Conservation (phyloP, 768 basidiomycete species). For the Leccinum disarticulatum region DNA sequence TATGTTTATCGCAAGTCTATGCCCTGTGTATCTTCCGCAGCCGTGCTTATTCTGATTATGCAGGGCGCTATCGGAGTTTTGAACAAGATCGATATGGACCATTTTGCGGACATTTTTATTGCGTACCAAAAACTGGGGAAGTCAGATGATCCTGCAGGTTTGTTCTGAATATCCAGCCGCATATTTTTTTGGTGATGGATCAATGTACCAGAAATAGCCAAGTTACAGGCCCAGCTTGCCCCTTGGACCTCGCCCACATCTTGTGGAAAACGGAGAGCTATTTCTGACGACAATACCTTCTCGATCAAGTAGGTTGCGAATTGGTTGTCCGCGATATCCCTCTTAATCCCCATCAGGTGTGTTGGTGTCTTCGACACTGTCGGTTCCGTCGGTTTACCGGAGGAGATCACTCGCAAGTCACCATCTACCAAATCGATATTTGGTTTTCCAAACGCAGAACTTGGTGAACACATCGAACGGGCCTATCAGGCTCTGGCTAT, state of each 20-base stretch:
- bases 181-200: background rate
- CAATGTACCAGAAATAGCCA: constrained; percentile 32
- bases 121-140: constrained; percentile 63
- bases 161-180: background rate
- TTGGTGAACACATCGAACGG: constrained; percentile 62
- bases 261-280: constrained; percentile 52
- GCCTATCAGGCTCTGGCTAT: constrained; percentile 73
- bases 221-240: constrained; percentile 44
- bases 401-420: constrained; percentile 52
- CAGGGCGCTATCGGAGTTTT: constrained; percentile 74
- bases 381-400: constrained; percentile 69
- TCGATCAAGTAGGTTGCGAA: constrained; percentile 54
- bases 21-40: background rate
- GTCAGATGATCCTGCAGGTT: constrained; percentile 46
- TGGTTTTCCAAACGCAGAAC: constrained; percentile 58
- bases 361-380: constrained; percentile 79
- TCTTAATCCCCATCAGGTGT: constrained; percentile 41
- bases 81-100: constrained; percentile 69
- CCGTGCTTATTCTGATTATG: constrained; percentile 2
- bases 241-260: constrained; percentile 56
- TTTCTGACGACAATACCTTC: constrained; percentile 48
- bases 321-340: background rate
- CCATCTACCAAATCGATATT: constrained; percentile 51
- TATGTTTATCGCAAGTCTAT: constrained; percentile 42
- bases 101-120: constrained; percentile 64